A percentile compares a stretch with the other conserved stretches of the same genome.
These are phyloP conservation scores for Penicillium nordicum DNA, from an alignment of 2,329 filamentous ascomycete genomes.

Conservation along the genomic window DNA sequence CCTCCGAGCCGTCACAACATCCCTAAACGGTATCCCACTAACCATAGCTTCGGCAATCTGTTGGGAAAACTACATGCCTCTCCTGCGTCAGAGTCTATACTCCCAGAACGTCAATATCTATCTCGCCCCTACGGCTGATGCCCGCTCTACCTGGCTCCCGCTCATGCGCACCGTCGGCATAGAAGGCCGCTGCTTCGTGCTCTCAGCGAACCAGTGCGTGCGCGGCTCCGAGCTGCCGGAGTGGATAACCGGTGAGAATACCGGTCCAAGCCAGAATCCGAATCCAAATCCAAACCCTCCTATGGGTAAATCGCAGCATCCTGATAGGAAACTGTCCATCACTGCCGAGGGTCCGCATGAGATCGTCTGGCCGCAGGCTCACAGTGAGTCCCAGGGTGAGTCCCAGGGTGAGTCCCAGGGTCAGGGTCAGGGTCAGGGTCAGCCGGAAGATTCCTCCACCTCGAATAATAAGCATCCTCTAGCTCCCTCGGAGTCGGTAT, in stretches of 20 bases:
- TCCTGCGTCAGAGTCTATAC: constrained; percentile 78
- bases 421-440: background rate
- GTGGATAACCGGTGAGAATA: constrained; percentile 25
- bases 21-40: constrained; percentile 71
- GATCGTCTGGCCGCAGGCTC: constrained; percentile 1
- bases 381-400: background rate
- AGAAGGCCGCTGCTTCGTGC: constrained; percentile 79
- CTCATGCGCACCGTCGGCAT: constrained; percentile 75
- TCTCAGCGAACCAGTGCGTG: constrained; percentile 80
- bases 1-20: constrained; percentile 72
- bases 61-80: constrained; percentile 96
- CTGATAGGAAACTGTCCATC: background rate
- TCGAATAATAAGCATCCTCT: background rate
- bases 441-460: background rate
- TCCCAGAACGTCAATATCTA: constrained; percentile 88
- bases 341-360: background rate
- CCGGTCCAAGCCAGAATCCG: too few relatives aligned
- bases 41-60: constrained; percentile 85
- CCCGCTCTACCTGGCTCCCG: constrained; percentile 72
- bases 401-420: too few relatives aligned
- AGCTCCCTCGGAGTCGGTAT: constrained; percentile 18
- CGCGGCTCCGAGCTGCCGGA: constrained; percentile 58
- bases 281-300: background rate
- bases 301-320: background rate
- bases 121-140: constrained; percentile 84